phyloP scores from a whole-genome alignment of 805 yeast species.

The Allodekkera sacchari region DNA sequence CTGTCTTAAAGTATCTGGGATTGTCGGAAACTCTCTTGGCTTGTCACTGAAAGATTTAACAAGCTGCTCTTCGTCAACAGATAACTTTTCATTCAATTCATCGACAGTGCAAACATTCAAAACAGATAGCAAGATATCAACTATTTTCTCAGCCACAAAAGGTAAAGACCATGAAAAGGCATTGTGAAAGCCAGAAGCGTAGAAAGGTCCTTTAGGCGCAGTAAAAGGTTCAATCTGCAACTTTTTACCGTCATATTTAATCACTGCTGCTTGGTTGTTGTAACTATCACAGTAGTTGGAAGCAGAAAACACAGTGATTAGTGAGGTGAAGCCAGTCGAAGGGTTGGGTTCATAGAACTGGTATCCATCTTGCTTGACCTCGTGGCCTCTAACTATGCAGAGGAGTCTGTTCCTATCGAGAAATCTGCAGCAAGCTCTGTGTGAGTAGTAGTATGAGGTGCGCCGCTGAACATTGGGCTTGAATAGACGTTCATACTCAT shows the following conservation, averaged over 20 bases:
- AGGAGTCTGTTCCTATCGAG: conserved; percentile 69
- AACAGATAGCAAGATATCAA: conserved; percentile 85
- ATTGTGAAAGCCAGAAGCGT: conserved; percentile 96
- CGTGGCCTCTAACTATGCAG: conserved; percentile 88
- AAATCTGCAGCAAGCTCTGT: conserved; percentile 70
- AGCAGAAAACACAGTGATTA: conserved; percentile 87
- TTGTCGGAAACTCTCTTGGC: conserved; percentile 1
- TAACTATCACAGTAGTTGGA: conserved; percentile 90
- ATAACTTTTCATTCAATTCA: conserved; percentile 7
- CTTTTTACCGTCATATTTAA: conserved; percentile 83
- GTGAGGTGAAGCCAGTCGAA: conserved; percentile 78
- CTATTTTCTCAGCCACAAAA: conserved; percentile 90
- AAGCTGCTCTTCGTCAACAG: not conserved
- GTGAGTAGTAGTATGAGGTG: conserved; percentile 84
- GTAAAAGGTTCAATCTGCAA: conserved; percentile 94
- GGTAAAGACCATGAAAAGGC: conserved; percentile 96
- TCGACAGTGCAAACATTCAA: conserved; percentile 53
- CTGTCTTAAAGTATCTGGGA: conserved; percentile 45
- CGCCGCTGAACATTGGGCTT: conserved; percentile 73
- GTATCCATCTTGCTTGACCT: conserved; percentile 95
- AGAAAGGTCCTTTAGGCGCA: conserved; percentile 80
- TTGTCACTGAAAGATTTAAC: not conserved
- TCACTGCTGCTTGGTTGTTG: conserved; percentile 88
- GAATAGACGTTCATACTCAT: conserved; percentile 32
- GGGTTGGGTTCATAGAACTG: conserved; percentile 82